Percentiles rank a stretch among this genome's conserved stretches.
These are phyloP conservation scores for Flaveria robusta DNA, from an alignment of 129 eudicot species.

Conservation along the genomic window DNA sequence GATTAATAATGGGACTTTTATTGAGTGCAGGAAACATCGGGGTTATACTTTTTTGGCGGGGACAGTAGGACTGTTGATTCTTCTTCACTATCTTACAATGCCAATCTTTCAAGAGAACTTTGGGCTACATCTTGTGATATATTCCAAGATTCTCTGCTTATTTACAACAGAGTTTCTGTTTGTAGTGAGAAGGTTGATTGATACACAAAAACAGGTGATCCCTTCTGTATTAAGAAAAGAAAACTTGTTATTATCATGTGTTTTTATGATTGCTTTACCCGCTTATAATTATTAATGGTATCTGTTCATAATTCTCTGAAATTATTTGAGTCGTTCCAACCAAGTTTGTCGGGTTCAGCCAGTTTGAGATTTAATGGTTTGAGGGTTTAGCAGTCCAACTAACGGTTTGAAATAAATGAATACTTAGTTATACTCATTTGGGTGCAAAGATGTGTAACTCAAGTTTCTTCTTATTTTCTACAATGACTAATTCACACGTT, in stretches of 20 bases:
- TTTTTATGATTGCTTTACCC: neutral
- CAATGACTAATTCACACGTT: too few relatives aligned
- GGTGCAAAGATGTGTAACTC: too few relatives aligned
- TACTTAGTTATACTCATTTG: too few relatives aligned
- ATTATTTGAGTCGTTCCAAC: too few relatives aligned
- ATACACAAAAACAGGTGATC: neutral
- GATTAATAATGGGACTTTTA: neutral
- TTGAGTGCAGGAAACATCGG: constrained; percentile 70
- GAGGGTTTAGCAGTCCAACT: too few relatives aligned
- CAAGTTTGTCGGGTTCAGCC: too few relatives aligned
- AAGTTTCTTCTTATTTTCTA: too few relatives aligned
- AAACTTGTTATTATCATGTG: neutral
- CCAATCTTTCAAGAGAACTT: constrained; percentile 60
- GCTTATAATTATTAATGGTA: neutral
- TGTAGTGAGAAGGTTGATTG: constrained; percentile 13
- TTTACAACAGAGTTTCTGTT: constrained; percentile 8
- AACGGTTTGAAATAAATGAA: too few relatives aligned
- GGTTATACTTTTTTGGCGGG: constrained; percentile 85
- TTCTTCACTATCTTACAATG: constrained; percentile 59
- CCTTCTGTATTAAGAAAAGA: neutral
- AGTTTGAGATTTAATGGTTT: too few relatives aligned
- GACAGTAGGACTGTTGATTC: constrained; percentile 66
- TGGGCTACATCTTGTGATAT: constrained; percentile 64
- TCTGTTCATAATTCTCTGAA: too few relatives aligned
- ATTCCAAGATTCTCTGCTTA: constrained; percentile 46